Base-by-base conservation (phyloP, 768 basidiomycete species). In the Myochromella boudieri region DNA sequence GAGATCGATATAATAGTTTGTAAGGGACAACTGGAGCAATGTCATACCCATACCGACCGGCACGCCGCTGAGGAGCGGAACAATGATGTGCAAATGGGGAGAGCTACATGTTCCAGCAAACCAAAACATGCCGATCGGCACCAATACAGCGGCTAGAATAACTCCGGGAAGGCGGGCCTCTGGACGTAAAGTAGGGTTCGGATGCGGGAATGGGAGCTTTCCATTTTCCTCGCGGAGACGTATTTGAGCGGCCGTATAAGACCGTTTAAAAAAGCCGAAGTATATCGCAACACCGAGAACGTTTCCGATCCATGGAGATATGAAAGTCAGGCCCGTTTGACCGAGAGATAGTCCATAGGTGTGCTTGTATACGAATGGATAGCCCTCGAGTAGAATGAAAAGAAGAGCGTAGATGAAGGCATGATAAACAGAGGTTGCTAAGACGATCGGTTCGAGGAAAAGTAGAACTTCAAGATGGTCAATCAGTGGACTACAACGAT, bases 101-200 rank as follows among this genome's bases (percentile, higher is more conserved):
- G 24, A 27, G 34, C n/a, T 18, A 37, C 26, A 53, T 15, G 52
- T 38, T 4, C n/a, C n/a, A 4, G 48, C 52, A 37, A 53, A 53
- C 52, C 52, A 53, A 32, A 53, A 41, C 25, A 53, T 20, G 10
- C 52, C 52, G 12, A 44, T 27, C 9, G 52, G 48, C 2, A 53
- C 42, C 21, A 49, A 37, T 8, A 46, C 10, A 11, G 48, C 26
- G 17, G 48, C 41, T 7, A 38, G 39, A 26, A 40, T 40, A 15
- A 54, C 38, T 11, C 53, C 53, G 15, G 53, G 53, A 9, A 54
- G 45, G 22, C 53, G 45, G n/a, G 34, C 27, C 37, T 47, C 47
- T 7, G 47, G 47, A 15, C 39, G 38, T 3, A 49, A 24, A 4
- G 28, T 37, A 4, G 29, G 39, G 21, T 29, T 34, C 9, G 32